phyloP scores from a whole-genome alignment of 2,329 filamentous ascomycete species.

The Colletotrichum graminicola region DNA sequence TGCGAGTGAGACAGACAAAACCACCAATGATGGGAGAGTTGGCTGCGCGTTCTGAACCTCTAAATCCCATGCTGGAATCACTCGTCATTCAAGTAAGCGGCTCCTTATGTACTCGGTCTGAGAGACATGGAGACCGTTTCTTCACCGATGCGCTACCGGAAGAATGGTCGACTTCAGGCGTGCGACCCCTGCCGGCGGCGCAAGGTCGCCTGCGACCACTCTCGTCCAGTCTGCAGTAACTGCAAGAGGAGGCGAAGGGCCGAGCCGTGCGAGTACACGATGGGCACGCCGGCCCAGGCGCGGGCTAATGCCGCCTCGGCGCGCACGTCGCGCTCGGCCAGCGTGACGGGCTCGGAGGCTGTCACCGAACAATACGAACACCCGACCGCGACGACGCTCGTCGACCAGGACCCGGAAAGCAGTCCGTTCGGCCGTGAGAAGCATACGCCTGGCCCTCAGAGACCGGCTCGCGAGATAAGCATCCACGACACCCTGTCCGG shows the following conservation, averaged over 20 bases:
- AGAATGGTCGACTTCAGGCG: conserved; percentile 41
- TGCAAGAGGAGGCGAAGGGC: conserved; percentile 52
- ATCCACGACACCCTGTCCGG: conserved; percentile 45
- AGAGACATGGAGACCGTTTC: conserved; percentile 11
- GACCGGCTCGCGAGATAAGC: neutral
- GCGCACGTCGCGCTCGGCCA: neutral
- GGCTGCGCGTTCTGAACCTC: neutral
- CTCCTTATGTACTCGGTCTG: no score
- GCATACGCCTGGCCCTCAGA: neutral
- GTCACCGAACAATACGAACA: conserved; percentile 3
- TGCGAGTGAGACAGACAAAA: neutral
- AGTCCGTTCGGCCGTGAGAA: neutral
- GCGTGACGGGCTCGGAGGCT: neutral
- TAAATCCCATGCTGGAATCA: neutral
- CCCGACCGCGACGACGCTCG: conserved; percentile 5
- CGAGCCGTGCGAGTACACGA: conserved; percentile 52
- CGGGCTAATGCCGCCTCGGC: neutral
- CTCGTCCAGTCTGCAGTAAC: conserved; percentile 53
- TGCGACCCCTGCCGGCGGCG: conserved; percentile 56
- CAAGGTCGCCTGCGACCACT: conserved; percentile 59
- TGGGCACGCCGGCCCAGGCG: conserved; percentile 14
- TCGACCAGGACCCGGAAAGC: neutral
- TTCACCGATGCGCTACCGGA: conserved; percentile 30
- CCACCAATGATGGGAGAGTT: neutral
- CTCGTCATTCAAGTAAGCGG: neutral